These are phyloP conservation scores for Trichophyton verrucosum DNA, from an alignment of 2,329 filamentous ascomycete species.

Conservation along the genomic window DNA sequence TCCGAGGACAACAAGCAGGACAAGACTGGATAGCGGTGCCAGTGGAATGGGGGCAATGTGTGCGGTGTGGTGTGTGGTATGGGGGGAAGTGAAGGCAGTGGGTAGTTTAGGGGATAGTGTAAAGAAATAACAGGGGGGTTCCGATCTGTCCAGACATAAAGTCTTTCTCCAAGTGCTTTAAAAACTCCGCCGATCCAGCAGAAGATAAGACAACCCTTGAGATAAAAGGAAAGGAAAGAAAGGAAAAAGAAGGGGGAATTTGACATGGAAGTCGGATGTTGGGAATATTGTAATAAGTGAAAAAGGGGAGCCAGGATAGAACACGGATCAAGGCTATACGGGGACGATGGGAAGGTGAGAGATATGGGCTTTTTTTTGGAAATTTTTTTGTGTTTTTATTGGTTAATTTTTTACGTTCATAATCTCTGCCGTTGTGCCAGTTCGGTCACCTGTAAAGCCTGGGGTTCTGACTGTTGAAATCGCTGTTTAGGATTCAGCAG, in stretches of 20 bases:
- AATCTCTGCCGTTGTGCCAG: background rate
- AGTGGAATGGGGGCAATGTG: background rate
- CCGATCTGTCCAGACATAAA: slow-evolving; percentile 6
- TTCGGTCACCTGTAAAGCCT: background rate
- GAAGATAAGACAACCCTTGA: slow-evolving; percentile 12
- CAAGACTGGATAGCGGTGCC: background rate
- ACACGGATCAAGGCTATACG: background rate
- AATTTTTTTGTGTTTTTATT: background rate
- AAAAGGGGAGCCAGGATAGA: background rate
- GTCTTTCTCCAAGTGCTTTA: slow-evolving; percentile 8
- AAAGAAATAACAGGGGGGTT: background rate
- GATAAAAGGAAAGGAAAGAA: slow-evolving; percentile 7
- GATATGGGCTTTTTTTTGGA: background rate
- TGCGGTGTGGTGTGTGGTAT: background rate
- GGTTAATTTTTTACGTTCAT: background rate
- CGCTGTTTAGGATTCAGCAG: slow-evolving; percentile 25
- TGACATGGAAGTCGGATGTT: background rate
- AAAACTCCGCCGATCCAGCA: slow-evolving; percentile 11
- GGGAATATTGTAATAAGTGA: background rate
- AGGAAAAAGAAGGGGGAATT: background rate
- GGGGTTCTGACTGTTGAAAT: background rate
- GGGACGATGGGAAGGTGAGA: background rate
- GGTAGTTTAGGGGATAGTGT: background rate
- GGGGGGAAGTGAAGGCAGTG: background rate
- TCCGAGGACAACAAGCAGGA: background rate